Conservation (phyloP, 352 stramenopile species). For the Globisporangium splendens region DNA sequence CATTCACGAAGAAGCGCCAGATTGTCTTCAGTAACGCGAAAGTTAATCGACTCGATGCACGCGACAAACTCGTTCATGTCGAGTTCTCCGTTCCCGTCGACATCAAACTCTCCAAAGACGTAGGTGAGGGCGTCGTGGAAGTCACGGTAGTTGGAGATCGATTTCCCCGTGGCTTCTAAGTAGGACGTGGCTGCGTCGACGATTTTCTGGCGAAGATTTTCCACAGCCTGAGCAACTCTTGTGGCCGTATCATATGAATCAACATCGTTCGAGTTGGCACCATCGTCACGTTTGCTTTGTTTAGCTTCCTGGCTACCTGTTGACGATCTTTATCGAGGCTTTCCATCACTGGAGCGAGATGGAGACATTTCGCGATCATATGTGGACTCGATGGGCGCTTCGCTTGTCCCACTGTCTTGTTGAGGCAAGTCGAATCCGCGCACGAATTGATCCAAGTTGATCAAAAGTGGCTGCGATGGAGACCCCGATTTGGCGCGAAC, state of each 20-base stretch:
- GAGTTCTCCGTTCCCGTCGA: constrained; percentile 46
- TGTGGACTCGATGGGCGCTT: not conserved
- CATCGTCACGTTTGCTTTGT: not conserved
- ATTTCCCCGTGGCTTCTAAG: constrained; percentile 21
- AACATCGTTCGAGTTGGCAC: not conserved
- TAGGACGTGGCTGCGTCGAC: constrained; percentile 34
- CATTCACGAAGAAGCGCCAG: constrained; percentile 49
- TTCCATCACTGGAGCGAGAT: too few relatives aligned
- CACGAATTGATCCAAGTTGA: constrained; percentile 49
- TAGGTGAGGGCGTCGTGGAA: constrained; percentile 51
- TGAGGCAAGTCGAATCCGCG: constrained; percentile 45
- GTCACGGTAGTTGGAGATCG: constrained; percentile 31
- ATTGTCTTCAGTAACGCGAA: constrained; percentile 38
- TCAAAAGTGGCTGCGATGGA: constrained; percentile 32
- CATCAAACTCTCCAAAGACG: constrained; percentile 57
- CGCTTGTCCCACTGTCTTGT: not conserved
- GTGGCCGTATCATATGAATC: constrained; percentile 34
- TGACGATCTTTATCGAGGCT: not conserved
- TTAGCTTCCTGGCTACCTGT: not conserved
- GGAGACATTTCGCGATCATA: too few relatives aligned
- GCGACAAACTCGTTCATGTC: constrained; percentile 46
- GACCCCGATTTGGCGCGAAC: constrained; percentile 40
- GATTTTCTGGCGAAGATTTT: constrained; percentile 32
- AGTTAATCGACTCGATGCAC: constrained; percentile 47
- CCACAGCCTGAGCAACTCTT: constrained; percentile 14